Evolutionary conservation across 2,329 filamentous ascomycete species (phyloP).

Genomic region (Colletotrichum sidae): DNA sequence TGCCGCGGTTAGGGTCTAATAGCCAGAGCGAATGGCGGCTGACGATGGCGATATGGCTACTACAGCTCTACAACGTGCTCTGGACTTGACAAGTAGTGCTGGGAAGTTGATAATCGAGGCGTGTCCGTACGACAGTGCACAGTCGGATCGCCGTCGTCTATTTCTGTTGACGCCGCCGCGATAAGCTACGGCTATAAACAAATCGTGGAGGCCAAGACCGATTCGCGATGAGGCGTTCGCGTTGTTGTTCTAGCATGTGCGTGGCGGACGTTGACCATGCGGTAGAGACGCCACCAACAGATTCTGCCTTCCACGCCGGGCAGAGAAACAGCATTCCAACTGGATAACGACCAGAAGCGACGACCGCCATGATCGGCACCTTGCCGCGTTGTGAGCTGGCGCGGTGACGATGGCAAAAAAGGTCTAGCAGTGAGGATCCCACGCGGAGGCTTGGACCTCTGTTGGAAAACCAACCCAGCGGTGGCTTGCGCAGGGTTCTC

Average conservation of each 20-base stretch:
- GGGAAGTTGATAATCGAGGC: too few relatives aligned
- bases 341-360: background rate
- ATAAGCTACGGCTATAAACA: slow-evolving; percentile 9
- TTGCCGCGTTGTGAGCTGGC: slow-evolving; percentile 8
- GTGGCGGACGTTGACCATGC: slow-evolving; percentile 6
- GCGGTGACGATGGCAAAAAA: slow-evolving; percentile 7
- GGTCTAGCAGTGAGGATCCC: slow-evolving; percentile 16
- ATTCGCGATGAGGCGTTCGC: background rate
- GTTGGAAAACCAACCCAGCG: slow-evolving; percentile 16
- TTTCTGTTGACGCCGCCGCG: background rate
- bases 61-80: too few relatives aligned
- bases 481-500: slow-evolving; percentile 30
- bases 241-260: slow-evolving; percentile 8
- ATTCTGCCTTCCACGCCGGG: background rate
- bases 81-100: background rate
- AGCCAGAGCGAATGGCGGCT: background rate
- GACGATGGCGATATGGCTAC: too few relatives aligned
- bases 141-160: slow-evolving; percentile 3
- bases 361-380: slow-evolving; percentile 19
- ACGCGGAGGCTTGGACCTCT: slow-evolving; percentile 4
- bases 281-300: slow-evolving; percentile 18
- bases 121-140: slow-evolving; percentile 12
- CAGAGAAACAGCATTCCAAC: background rate
- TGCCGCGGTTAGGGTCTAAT: background rate
- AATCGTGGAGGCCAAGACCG: slow-evolving; percentile 4